Evolutionary conservation across 345 rosid genomes (phyloP), one percentile per base, ranked within the genome.

Genomic region (Crucihimalaya himalaica): DNA sequence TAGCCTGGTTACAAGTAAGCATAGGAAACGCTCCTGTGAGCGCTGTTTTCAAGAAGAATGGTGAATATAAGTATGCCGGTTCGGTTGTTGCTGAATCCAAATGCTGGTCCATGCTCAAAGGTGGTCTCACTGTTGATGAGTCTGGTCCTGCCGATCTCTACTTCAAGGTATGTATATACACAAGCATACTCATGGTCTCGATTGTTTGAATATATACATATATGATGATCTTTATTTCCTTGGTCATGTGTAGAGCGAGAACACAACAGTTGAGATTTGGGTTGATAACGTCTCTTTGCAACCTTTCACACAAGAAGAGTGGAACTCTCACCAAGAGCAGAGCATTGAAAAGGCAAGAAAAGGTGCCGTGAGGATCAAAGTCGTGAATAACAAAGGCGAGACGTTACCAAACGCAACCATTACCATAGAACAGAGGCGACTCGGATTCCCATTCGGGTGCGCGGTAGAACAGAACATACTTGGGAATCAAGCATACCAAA

Each of bases 61-160:
- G 2, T 28, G 37, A 54, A 14, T 1, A 28, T 51, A 54, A 10
- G 35, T 3, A 54, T n/a, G 59, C 59, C 19, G 37, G 37, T 15
- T 54, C 37, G 16, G 59, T 54, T 54, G 19, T 25, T 47, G 52
- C 52, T 47, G 52, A 47, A 47, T 47, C 52, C 52, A 40, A 40
- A 40, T 40, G 45, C 16, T 40, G 45, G 45, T 40, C 45, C 45
- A 40, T 40, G 45, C 45, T 40, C 16, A 40, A 40, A 40, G 45
- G 45, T 40, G 45, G 45, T 14, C 45, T 40, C 45, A 40, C 45
- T 6, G 45, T 40, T 40, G 45, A 40, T 40, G 45, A 40, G 14
- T 40, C 45, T 40, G 45, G 45, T 40, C 45, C 45, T 5, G 45
- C 45, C 6, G 56, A 51, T 2, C 56, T 51, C n/a, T 51, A 21